A percentile compares a stretch with the other conserved stretches of the same genome.
These are phyloP conservation scores for Silene coronaria DNA, from an alignment of 179 eudicot genomes.

Conservation along the genomic window DNA sequence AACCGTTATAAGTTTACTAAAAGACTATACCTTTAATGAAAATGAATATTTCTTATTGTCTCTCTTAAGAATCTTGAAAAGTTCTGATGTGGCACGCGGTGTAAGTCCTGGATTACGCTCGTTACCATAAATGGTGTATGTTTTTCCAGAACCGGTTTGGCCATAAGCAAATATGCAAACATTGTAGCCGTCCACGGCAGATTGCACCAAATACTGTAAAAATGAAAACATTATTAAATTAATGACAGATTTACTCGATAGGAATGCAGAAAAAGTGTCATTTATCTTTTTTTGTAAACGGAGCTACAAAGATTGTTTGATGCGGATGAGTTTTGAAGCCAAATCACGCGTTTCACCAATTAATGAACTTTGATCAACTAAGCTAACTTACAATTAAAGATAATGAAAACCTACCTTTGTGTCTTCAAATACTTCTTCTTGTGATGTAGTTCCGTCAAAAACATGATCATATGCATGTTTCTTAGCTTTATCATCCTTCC, in stretches of 20 bases:
- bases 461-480: slow-evolving; percentile 91
- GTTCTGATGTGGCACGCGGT: slow-evolving; percentile 85
- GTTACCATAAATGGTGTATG: slow-evolving; percentile 84
- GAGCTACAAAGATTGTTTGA: neutral
- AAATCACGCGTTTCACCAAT: neutral
- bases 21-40: slow-evolving; percentile 63
- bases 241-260: neutral
- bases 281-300: neutral
- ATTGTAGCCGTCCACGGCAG: slow-evolving; percentile 93
- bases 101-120: slow-evolving; percentile 82
- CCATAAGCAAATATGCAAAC: slow-evolving; percentile 99
- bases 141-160: slow-evolving; percentile 99
- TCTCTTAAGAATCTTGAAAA: slow-evolving; percentile 71
- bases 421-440: slow-evolving; percentile 90
- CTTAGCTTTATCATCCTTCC: slow-evolving; percentile 83
- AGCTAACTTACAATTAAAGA: neutral
- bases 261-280: neutral
- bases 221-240: neutral
- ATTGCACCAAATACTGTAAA: slow-evolving; percentile 90
- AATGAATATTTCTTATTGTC: slow-evolving; percentile 75
- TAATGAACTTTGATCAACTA: neutral
- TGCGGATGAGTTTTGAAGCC: neutral
- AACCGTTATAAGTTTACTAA: neutral
- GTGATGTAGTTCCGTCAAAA: slow-evolving; percentile 78
- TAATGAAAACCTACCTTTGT: slow-evolving; percentile 56